Conservation (phyloP, 2,329 filamentous ascomycete genomes). For the Elsinoe perseae region DNA sequence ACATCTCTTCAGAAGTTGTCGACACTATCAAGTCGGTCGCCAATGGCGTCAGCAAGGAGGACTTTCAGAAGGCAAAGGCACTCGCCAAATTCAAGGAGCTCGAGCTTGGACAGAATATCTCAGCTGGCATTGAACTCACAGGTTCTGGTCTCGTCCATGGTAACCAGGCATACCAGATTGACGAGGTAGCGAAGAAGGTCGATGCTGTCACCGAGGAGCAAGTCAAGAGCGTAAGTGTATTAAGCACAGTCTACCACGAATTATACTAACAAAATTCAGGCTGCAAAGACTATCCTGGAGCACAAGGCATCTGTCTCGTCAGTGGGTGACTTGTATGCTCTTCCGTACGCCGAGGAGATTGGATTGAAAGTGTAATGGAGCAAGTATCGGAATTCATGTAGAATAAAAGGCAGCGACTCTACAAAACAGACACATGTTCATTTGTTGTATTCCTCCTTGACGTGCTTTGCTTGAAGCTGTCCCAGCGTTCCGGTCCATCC, state of each 20-base stretch:
- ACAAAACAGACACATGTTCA: conserved; percentile 11
- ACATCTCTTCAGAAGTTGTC: conserved; percentile 67
- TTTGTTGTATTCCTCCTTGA: background rate
- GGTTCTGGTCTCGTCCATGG: conserved; percentile 76
- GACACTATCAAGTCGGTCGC: conserved; percentile 76
- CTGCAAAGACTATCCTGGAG: conserved; percentile 78
- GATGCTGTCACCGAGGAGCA: conserved; percentile 75
- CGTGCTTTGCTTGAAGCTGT: background rate
- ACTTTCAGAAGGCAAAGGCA: conserved; percentile 83
- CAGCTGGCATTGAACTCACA: conserved; percentile 70
- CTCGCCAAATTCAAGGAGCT: conserved; percentile 89
- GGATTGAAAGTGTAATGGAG: conserved; percentile 76
- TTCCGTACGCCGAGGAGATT: conserved; percentile 90
- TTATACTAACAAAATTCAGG: conserved; percentile 43
- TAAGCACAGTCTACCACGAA: conserved; percentile 20
- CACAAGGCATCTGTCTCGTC: conserved; percentile 82
- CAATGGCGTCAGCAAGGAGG: conserved; percentile 64
- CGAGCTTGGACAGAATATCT: conserved; percentile 69
- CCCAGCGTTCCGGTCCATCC: background rate
- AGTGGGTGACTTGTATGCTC: conserved; percentile 82
- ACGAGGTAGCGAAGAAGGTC: conserved; percentile 68
- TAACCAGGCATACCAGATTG: conserved; percentile 75
- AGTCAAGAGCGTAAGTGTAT: conserved; percentile 66
- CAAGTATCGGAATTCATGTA: conserved; percentile 9
- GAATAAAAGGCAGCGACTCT: conserved; percentile 14